Conservation (phyloP, 805 yeast species). For the Myxozyma vanderwaltii region DNA sequence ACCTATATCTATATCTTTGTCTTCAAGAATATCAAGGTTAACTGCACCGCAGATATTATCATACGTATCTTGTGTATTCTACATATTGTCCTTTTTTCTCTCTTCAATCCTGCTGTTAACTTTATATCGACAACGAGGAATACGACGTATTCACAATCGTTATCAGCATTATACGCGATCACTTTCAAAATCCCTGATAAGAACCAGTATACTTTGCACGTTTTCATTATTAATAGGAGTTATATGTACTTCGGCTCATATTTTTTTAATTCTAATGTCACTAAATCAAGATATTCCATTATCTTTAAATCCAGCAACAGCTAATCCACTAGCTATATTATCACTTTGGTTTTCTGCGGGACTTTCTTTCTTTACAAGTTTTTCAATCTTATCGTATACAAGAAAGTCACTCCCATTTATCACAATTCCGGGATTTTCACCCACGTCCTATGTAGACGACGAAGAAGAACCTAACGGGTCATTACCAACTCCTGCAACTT, state of each 20-base stretch:
- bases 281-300: constrained; percentile 18
- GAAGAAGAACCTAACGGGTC: no score
- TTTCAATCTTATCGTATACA: no score
- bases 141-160: neutral
- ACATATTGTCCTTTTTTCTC: constrained; percentile 12
- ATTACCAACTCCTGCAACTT: neutral
- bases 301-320: constrained; percentile 6
- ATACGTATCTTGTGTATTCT: constrained; percentile 6
- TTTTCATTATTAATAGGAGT: constrained; percentile 12
- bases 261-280: neutral
- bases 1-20: neutral
- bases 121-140: no score
- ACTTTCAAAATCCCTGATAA: constrained; percentile 4
- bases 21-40: constrained; percentile 4
- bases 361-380: neutral
- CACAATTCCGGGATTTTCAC: neutral
- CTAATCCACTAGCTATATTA: neutral
- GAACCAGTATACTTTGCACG: constrained; percentile 3
- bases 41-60: constrained; percentile 15
- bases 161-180: no score
- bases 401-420: neutral
- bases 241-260: neutral
- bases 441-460: no score
- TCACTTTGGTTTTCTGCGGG: neutral
- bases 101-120: no score